Evolutionary conservation across 176 grass and related monocot species (phyloP).

Genomic region (Carex myosuroides): DNA sequence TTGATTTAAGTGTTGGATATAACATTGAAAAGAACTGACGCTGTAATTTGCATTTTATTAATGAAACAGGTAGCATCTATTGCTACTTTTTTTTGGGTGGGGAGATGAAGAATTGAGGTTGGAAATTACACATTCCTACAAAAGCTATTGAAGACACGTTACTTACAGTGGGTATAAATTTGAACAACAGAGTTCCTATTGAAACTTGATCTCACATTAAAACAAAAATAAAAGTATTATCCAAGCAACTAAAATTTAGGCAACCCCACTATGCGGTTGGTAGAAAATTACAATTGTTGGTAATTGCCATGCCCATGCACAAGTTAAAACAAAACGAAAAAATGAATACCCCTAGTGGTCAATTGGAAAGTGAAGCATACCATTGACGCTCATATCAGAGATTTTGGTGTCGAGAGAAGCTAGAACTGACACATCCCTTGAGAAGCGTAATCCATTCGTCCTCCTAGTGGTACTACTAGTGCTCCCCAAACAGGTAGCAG

Average conservation of each 20-base stretch:
- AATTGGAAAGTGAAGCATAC: conserved; percentile 32
- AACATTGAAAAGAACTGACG: neutral
- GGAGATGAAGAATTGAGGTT: neutral
- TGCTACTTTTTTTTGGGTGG: too few relatives aligned
- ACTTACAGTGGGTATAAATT: neutral
- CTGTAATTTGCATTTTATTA: too few relatives aligned
- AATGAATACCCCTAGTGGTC: neutral
- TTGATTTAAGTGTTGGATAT: neutral
- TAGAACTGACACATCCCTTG: conserved; percentile 14
- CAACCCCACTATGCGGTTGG: neutral
- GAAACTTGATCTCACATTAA: neutral
- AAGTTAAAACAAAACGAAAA: neutral
- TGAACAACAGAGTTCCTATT: neutral
- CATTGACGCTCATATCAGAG: conserved; percentile 83
- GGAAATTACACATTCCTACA: neutral
- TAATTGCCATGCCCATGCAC: neutral
- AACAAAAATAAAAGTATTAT: neutral
- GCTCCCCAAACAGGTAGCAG: conserved; percentile 22
- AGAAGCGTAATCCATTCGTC: neutral
- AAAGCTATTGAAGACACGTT: neutral
- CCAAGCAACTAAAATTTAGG: neutral
- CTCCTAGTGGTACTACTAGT: neutral
- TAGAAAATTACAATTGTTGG: neutral
- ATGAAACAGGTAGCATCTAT: too few relatives aligned
- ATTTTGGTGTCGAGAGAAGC: conserved; percentile 81